phyloP scores from a whole-genome alignment of 2,329 filamentous ascomycete species.

The Phialocephala sp. region DNA sequence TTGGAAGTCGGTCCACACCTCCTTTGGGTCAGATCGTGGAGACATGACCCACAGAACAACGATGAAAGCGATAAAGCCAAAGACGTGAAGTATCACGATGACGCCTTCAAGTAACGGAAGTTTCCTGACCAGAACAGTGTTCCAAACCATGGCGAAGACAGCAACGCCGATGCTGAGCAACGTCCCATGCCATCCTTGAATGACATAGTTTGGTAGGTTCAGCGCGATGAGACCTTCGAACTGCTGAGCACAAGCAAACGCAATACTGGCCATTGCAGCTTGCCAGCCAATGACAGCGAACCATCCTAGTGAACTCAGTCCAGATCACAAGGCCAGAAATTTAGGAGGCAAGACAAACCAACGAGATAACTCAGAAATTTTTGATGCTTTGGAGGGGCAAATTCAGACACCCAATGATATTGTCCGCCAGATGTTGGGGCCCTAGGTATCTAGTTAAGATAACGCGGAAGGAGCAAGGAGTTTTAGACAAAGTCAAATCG shows the following conservation, averaged over 20 bases:
- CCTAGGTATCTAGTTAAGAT: conserved; percentile 35
- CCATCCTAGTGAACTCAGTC: conserved; percentile 45
- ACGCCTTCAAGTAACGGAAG: conserved; percentile 50
- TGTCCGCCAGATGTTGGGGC: conserved; percentile 62
- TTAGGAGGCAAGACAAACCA: conserved; percentile 39
- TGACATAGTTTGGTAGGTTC: conserved; percentile 45
- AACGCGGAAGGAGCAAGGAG: neutral
- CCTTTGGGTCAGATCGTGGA: conserved; percentile 21
- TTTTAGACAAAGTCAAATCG: neutral
- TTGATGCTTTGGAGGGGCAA: conserved; percentile 52
- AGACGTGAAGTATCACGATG: conserved; percentile 50
- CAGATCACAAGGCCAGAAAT: neutral
- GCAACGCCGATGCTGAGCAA: conserved; percentile 49
- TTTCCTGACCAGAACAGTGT: conserved; percentile 46
- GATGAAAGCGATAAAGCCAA: conserved; percentile 51
- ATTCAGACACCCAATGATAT: conserved; percentile 57
- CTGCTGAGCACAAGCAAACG: conserved; percentile 50
- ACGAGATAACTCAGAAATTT: conserved; percentile 59
- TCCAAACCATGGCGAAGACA: conserved; percentile 48
- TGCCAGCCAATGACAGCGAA: conserved; percentile 53
- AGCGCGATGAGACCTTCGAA: conserved; percentile 49
- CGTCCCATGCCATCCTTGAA: conserved; percentile 49
- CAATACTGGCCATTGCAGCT: conserved; percentile 46
- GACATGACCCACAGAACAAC: conserved; percentile 44
- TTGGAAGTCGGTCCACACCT: conserved; percentile 40